Percentiles rank a stretch among this genome's conserved stretches.
Evolutionary conservation across 306 rosid genomes (phyloP).

Genomic region (Cicer pinnatifidum): DNA sequence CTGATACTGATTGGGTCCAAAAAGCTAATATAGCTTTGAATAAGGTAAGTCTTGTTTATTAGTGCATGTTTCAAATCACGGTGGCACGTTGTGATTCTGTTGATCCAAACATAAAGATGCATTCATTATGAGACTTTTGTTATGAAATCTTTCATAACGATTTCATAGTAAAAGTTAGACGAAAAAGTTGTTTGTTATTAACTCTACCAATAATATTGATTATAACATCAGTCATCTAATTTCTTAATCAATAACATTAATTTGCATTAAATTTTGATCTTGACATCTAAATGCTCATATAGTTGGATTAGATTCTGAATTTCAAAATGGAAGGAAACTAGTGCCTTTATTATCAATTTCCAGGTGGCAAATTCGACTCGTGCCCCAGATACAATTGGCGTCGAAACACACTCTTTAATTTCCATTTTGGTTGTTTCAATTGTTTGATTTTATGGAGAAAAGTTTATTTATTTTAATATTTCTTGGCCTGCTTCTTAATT

Average conservation of each 20-base stretch:
- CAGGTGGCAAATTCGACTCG: constrained; percentile 30
- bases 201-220: not conserved
- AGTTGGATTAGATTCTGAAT: constrained; percentile 29
- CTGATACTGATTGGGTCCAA: constrained; percentile 74
- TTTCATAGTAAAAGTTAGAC: not conserved
- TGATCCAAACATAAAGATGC: not conserved
- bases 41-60: constrained; percentile 57
- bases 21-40: constrained; percentile 81
- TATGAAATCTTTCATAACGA: constrained; percentile 10
- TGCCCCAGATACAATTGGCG: not conserved
- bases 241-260: not conserved
- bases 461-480: not conserved
- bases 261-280: not conserved
- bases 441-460: not conserved
- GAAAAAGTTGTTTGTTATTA: not conserved
- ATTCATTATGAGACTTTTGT: constrained; percentile 15
- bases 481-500: constrained; percentile 19
- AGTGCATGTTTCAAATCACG: not conserved
- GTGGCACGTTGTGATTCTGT: not conserved
- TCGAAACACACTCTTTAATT: constrained; percentile 18
- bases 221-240: constrained; percentile 30
- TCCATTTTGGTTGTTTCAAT: constrained; percentile 6
- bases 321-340: constrained; percentile 17
- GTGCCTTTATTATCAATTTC: constrained; percentile 15
- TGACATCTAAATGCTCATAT: constrained; percentile 2